Conservation (phyloP, 2,329 filamentous ascomycete genomes). For the Aspergillus novofumigatus region DNA sequence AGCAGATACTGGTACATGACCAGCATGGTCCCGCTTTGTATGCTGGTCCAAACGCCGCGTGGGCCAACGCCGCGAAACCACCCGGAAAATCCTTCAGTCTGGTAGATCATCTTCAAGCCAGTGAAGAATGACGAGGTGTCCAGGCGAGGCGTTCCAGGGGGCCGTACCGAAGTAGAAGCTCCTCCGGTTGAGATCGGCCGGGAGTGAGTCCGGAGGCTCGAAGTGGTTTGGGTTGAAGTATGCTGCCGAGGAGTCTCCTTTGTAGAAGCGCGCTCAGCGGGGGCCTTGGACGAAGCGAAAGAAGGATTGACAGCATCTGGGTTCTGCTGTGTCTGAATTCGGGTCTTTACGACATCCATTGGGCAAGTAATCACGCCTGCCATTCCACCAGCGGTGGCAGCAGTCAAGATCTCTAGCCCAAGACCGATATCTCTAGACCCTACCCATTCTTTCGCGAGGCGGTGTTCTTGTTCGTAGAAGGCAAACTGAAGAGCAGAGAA, state of each 20-base stretch:
- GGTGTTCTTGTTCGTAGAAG: conserved; percentile 93
- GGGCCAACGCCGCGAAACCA: conserved; percentile 96
- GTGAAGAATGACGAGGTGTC: conserved; percentile 86
- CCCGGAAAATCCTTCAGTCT: conserved; percentile 78
- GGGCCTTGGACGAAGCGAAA: conserved; percentile 25
- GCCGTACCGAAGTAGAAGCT: conserved; percentile 75
- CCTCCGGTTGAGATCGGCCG: conserved; percentile 85
- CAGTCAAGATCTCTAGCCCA: conserved; percentile 80
- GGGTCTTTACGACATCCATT: conserved; percentile 94
- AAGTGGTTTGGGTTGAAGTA: conserved; percentile 20
- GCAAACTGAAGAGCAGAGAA: conserved; percentile 97
- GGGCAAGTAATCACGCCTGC: conserved; percentile 94
- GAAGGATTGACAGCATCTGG: conserved; percentile 34
- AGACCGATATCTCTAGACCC: conserved; percentile 80
- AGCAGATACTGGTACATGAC: conserved; percentile 89
- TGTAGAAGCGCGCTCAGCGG: conserved; percentile 19
- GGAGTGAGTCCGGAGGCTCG: conserved; percentile 49
- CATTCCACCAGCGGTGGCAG: conserved; percentile 82
- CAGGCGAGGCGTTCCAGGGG: conserved; percentile 72
- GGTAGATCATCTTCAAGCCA: conserved; percentile 82
- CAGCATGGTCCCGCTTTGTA: conserved; percentile 95
- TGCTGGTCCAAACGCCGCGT: conserved; percentile 91
- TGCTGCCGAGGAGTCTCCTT: conserved; percentile 30
- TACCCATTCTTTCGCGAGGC: conserved; percentile 72
- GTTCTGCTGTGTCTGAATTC: conserved; percentile 87